phyloP scores from a whole-genome alignment of 2,329 filamentous ascomycete species.

The Neurospora sp. region DNA sequence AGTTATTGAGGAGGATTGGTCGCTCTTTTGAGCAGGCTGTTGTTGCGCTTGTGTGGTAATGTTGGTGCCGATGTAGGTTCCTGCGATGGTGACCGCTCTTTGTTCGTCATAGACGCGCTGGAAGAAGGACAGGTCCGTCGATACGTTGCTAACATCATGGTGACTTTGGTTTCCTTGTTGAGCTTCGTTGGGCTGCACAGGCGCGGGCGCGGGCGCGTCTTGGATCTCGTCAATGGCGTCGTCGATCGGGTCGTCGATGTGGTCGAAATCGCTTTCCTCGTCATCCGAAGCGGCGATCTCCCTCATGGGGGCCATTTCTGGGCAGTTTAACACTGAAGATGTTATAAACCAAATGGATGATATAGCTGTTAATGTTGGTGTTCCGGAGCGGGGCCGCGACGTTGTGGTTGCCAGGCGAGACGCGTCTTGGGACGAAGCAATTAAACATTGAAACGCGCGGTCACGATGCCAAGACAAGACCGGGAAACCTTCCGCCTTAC shows the following conservation, averaged over 20 bases:
- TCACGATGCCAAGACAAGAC: not conserved
- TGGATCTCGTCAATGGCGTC: constrained; percentile 1
- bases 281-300: constrained; percentile 26
- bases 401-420: not conserved
- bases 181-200: not conserved
- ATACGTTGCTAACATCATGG: constrained; percentile 20
- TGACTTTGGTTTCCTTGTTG: constrained; percentile 1
- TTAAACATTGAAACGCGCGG: not conserved
- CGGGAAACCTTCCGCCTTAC: not conserved
- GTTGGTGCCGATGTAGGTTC: not conserved
- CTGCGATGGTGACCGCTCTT: constrained; percentile 17
- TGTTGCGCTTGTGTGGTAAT: not conserved
- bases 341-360: not conserved
- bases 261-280: constrained; percentile 20
- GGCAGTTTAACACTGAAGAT: not conserved
- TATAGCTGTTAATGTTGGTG: not conserved
- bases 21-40: not conserved
- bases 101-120: constrained; percentile 38
- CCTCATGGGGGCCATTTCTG: constrained; percentile 16
- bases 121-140: constrained; percentile 40
- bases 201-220: not conserved
- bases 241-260: constrained; percentile 11
- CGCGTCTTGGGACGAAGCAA: not conserved
- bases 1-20: constrained; percentile 16
- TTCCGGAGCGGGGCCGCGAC: not conserved